Base-by-base conservation (phyloP, 495 filamentous ascomycete genomes). In the Viridothelium virens region DNA sequence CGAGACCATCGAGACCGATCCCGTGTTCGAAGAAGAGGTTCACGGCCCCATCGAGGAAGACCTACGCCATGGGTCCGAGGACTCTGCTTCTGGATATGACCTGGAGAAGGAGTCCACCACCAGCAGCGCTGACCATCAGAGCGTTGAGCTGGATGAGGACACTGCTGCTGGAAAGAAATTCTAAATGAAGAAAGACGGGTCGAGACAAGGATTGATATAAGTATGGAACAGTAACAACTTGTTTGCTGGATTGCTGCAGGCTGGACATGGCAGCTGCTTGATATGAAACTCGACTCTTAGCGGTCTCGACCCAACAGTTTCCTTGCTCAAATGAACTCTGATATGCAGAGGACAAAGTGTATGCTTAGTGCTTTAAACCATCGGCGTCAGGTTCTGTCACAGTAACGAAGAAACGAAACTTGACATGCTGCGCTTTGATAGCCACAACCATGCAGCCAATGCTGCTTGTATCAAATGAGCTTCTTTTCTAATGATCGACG, bases 1-100 rank as follows among this genome's bases (percentile, higher is more conserved):
- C 73, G 91, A 96, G 76, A 79, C 85, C n/a, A 74, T 86, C 73
- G 92, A 96, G 68, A 79, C 82, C 12, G 91, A 95, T 72, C 92
- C 91, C 65, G 88, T 92, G 66, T 56, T 67, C 38, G 90, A 96
- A 75, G 92, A 96, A 79, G 83, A 85, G 63, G 63, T 91, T 59
- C 89, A 92, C 72, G 88, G 85, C 3, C 68, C 74, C 39, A 62
- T 62, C 56, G 44, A 47, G 25, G 53, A 59, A 18, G 53, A 59
- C 53, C 6, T 59, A 31, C 53, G 31, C 31, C n/a, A 59, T 12
- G 64, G n/a, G 9, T 50, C 50, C 3, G 69, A 62, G 33, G 67
- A 69, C 33, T 14, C 46, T 18, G 62, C 65, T 25, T 70, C 70
- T 9, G 64, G 61, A 39, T 69, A 72, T 46, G 74, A 75, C 33